These are phyloP conservation scores for Pseudocercospora musae DNA, from an alignment of 2,329 filamentous ascomycete species.

Conservation along the genomic window DNA sequence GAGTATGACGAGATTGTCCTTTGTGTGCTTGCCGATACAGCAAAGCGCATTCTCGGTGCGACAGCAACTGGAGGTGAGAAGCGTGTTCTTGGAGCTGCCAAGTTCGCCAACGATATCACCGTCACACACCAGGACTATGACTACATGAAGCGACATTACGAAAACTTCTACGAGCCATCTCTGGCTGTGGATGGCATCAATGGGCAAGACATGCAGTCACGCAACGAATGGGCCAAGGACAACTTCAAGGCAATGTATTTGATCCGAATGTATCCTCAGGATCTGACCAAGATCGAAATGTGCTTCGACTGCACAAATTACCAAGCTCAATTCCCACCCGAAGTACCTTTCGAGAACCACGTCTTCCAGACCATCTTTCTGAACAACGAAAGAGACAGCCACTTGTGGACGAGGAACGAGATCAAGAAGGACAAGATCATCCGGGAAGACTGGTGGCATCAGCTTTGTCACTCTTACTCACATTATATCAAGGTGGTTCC, in stretches of 20 bases:
- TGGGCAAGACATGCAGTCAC: constrained; percentile 40
- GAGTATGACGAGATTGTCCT: constrained; percentile 65
- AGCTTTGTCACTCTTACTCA: constrained; percentile 61
- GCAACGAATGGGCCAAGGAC: constrained; percentile 47
- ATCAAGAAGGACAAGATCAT: constrained; percentile 61
- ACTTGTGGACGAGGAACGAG: constrained; percentile 59
- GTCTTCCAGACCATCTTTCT: constrained; percentile 70
- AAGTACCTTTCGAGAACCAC: constrained; percentile 55
- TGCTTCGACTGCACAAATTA: constrained; percentile 1
- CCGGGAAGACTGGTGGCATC: constrained; percentile 65
- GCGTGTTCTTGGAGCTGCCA: constrained; percentile 66
- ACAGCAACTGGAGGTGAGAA: constrained; percentile 61
- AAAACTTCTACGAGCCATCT: constrained; percentile 55
- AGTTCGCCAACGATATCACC: constrained; percentile 68
- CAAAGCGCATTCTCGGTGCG: constrained; percentile 57
- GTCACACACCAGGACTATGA: constrained; percentile 63
- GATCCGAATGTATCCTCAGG: constrained; percentile 57
- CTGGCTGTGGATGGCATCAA: constrained; percentile 45
- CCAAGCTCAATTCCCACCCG: constrained; percentile 48
- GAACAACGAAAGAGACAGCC: constrained; percentile 53
- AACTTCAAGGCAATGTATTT: constrained; percentile 64
- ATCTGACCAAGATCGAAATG: constrained; percentile 57
- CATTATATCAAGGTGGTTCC: constrained; percentile 66
- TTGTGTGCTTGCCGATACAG: constrained; percentile 57
- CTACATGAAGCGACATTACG: constrained; percentile 68